phyloP scores from a whole-genome alignment of 2,329 filamentous ascomycete species.

The Orbilia quercus region DNA sequence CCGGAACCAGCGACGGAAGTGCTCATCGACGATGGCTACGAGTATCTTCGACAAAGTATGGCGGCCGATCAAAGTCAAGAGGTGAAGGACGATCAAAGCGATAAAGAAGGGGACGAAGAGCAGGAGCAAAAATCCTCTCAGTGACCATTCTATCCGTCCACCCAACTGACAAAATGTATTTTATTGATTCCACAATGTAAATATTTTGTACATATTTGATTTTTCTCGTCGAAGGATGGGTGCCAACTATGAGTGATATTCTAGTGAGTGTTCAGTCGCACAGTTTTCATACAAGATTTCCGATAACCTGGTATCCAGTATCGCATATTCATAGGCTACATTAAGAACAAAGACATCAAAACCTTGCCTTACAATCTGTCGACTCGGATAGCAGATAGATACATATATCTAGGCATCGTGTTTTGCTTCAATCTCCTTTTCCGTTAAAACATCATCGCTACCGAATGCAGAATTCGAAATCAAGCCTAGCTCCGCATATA shows the following conservation, averaged over 20 bases:
- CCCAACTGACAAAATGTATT: too few species aligned
- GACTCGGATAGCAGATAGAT: too few species aligned
- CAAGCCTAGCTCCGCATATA: conserved; percentile 42
- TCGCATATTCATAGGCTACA: neutral
- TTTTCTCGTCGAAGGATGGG: too few species aligned
- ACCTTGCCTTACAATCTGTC: neutral
- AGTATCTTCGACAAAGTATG: conserved; percentile 34
- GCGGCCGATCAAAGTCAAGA: neutral
- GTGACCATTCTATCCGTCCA: neutral
- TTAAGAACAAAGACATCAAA: neutral
- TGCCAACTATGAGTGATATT: too few species aligned
- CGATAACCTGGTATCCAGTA: neutral
- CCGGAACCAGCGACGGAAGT: neutral
- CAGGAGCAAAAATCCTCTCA: neutral
- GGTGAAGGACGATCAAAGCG: neutral
- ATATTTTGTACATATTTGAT: conserved; percentile 3
- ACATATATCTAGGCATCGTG: conserved; percentile 21
- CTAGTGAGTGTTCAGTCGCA: too few species aligned
- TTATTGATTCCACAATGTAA: too few species aligned
- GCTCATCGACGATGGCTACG: conserved; percentile 26
- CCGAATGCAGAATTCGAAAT: conserved; percentile 23
- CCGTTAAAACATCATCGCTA: conserved; percentile 32
- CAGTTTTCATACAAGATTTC: neutral
- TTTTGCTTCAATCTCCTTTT: conserved; percentile 49
- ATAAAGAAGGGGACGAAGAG: conserved; percentile 10